Conservation (phyloP, 2,329 filamentous ascomycete genomes). For the Trichoderma breve region DNA sequence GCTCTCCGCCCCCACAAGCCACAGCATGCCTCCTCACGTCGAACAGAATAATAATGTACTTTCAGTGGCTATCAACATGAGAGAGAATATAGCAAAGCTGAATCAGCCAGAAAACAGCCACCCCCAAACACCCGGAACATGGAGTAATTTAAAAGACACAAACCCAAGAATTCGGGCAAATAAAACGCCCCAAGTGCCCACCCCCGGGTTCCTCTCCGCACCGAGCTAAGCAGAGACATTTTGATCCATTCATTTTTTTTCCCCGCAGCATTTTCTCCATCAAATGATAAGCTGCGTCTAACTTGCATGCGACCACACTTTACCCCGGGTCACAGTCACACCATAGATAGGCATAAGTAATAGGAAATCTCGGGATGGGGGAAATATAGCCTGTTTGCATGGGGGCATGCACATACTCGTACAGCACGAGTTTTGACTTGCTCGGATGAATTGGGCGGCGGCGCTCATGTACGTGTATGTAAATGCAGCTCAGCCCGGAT, state of each 20-base stretch:
- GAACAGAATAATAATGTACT: background rate
- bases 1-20: background rate
- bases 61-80: background rate
- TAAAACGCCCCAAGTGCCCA: background rate
- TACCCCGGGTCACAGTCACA: background rate
- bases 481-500: background rate
- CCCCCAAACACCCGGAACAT: background rate
- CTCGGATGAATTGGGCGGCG: background rate
- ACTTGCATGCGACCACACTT: background rate
- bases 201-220: background rate
- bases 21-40: background rate
- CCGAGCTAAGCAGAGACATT: background rate
- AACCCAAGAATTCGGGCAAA: background rate
- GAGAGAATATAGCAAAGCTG: background rate
- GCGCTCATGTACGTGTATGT: background rate
- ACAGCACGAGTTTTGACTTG: background rate
- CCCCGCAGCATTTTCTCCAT: background rate
- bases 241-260: background rate
- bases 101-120: background rate
- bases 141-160: background rate
- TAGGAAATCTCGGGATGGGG: background rate
- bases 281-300: background rate
- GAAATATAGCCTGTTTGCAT: background rate
- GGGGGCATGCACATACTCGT: background rate
- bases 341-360: background rate